Conservation (phyloP, 306 rosid genomes). For the Benincasa hispida region DNA sequence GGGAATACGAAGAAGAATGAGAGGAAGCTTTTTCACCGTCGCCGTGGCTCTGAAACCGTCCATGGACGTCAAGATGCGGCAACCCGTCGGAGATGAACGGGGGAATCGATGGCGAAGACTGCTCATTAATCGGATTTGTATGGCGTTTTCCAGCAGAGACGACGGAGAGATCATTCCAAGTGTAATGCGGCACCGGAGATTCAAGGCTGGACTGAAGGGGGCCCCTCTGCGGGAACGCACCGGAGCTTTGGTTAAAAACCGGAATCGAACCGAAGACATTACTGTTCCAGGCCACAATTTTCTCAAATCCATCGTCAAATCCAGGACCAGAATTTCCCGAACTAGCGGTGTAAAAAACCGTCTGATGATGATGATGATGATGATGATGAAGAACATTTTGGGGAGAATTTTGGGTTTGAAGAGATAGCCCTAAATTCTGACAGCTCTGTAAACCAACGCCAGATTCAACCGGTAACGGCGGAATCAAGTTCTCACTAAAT, state of each 20-base stretch:
- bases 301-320: background rate
- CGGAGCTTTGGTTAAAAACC: background rate
- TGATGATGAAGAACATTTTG: background rate
- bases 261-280: background rate
- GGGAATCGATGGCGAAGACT: background rate
- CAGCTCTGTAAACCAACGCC: background rate
- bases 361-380: background rate
- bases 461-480: background rate
- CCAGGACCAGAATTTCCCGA: background rate
- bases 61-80: background rate
- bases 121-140: background rate
- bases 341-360: background rate
- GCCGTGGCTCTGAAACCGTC: background rate
- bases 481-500: background rate
- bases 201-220: slow-evolving; percentile 6
- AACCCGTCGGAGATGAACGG: background rate
- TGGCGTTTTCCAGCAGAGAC: background rate
- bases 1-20: background rate
- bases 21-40: background rate
- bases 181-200: background rate
- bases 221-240: background rate
- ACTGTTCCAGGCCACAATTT: background rate
- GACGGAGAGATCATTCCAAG: background rate
- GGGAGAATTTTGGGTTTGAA: background rate
- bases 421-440: background rate